Evolutionary conservation across 2,329 filamentous ascomycete species (phyloP).

Genomic region (Cordyceps pruinosa): DNA sequence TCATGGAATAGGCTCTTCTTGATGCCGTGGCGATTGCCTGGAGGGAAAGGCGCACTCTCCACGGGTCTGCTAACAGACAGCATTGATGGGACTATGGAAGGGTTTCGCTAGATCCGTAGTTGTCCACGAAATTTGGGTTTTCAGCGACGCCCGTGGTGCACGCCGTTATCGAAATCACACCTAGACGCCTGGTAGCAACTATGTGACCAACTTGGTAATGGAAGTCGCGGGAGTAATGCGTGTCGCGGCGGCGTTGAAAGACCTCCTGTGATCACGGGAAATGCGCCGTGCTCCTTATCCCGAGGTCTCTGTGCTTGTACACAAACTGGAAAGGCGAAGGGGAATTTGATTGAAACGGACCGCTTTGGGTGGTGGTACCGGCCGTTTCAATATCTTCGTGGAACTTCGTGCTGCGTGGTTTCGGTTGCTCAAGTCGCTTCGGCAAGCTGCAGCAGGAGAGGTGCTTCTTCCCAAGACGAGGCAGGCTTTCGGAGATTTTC

Average conservation of each 20-base stretch:
- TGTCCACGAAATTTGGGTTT: not conserved
- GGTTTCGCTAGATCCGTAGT: not conserved
- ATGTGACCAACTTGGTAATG: not conserved
- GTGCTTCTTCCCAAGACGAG: not conserved
- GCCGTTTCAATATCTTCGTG: constrained; percentile 7
- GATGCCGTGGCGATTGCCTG: constrained; percentile 29
- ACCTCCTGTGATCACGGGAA: not conserved
- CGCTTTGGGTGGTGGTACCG: not conserved
- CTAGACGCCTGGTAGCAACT: not conserved
- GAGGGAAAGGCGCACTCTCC: constrained; percentile 13
- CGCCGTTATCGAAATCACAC: not conserved
- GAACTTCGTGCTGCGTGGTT: constrained; percentile 6
- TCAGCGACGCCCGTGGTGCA: not conserved
- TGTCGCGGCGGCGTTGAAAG: not conserved
- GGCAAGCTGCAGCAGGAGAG: not conserved
- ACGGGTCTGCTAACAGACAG: constrained; percentile 12
- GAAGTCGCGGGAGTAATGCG: not conserved
- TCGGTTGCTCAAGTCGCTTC: constrained; percentile 9
- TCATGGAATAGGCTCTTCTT: constrained; percentile 49
- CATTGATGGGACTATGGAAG: constrained; percentile 2
- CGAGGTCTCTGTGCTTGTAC: not conserved
- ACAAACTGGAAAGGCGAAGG: not conserved
- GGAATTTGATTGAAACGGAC: constrained; percentile 3
- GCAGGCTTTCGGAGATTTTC: not conserved
- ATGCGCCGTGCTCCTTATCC: not conserved